Evolutionary conservation across 108 stramenopile genomes (phyloP).

Genomic region (Cyclostephanos tholiformis): DNA sequence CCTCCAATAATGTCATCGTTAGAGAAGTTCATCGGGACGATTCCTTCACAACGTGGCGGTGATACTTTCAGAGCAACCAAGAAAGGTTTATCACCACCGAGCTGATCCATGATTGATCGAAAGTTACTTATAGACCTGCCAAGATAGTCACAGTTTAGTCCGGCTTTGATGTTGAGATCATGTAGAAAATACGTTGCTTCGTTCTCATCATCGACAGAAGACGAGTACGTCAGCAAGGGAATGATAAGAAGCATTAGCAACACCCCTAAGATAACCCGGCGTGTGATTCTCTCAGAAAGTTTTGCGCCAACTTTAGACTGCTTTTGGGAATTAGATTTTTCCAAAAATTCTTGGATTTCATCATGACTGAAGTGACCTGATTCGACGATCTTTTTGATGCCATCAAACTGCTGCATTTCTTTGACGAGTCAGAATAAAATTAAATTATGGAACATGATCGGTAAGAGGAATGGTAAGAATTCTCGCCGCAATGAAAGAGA

Average conservation of each 20-base stretch:
- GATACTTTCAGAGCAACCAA: conserved; percentile 42
- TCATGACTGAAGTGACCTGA: conserved; percentile 47
- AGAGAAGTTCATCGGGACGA: conserved; percentile 25
- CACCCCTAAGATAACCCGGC: conserved; percentile 66
- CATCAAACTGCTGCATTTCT: conserved; percentile 52
- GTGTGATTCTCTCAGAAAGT: conserved; percentile 74
- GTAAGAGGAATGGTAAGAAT: not conserved
- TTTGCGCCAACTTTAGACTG: conserved; percentile 71
- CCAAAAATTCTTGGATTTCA: conserved; percentile 50
- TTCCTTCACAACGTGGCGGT: conserved; percentile 39
- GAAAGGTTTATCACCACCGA: conserved; percentile 31
- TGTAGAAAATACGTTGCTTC: conserved; percentile 44
- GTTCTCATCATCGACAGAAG: conserved; percentile 37
- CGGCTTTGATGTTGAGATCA: conserved; percentile 37
- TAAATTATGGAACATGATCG: not conserved
- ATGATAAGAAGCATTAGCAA: conserved; percentile 66
- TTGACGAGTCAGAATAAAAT: not conserved
- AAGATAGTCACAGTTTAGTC: conserved; percentile 41
- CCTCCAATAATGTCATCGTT: conserved; percentile 15
- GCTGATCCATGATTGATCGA: conserved; percentile 46
- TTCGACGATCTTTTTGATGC: conserved; percentile 50
- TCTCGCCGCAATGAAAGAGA: too few species aligned
- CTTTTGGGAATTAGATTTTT: conserved; percentile 49
- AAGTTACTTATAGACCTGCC: conserved; percentile 32
- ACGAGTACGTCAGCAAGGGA: conserved; percentile 56